Evolutionary conservation across 495 filamentous ascomycete species (phyloP).

Genomic region (Penicillium pancosmium): DNA sequence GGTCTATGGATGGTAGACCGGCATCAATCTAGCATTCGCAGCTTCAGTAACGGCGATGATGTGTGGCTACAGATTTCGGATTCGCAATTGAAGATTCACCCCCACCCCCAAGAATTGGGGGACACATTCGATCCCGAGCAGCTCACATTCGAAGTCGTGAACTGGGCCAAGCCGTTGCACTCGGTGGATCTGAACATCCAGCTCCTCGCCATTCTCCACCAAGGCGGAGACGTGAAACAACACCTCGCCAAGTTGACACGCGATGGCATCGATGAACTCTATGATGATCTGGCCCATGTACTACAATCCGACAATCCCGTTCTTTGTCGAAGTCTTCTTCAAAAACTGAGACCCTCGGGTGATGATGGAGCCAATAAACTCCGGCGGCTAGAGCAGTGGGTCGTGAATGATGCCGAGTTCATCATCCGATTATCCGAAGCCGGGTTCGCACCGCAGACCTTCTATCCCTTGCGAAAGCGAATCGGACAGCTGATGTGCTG

Average conservation of each 20-base stretch:
- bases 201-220: slow-evolving; percentile 74
- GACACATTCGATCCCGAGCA: slow-evolving; percentile 45
- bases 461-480: slow-evolving; percentile 59
- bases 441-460: slow-evolving; percentile 65
- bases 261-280: slow-evolving; percentile 53
- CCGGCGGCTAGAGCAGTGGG: slow-evolving; percentile 41
- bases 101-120: slow-evolving; percentile 53
- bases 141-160: slow-evolving; percentile 75
- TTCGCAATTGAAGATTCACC: slow-evolving; percentile 80
- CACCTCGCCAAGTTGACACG: slow-evolving; percentile 61
- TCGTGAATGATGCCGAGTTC: slow-evolving; percentile 33
- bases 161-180: slow-evolving; percentile 60
- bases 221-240: slow-evolving; percentile 60
- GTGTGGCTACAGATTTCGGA: slow-evolving; percentile 77
- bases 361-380: slow-evolving; percentile 25
- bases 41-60: slow-evolving; percentile 36
- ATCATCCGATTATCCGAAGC: slow-evolving; percentile 49
- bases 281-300: slow-evolving; percentile 59
- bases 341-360: slow-evolving; percentile 36
- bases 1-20: slow-evolving; percentile 82
- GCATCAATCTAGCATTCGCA: slow-evolving; percentile 24
- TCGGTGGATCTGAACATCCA: slow-evolving; percentile 74
- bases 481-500: slow-evolving; percentile 56
- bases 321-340: slow-evolving; percentile 40
- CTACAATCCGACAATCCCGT: slow-evolving; percentile 45